These are phyloP conservation scores for Sutorius eximius DNA, from an alignment of 1,284 basidiomycete genomes.

Conservation along the genomic window DNA sequence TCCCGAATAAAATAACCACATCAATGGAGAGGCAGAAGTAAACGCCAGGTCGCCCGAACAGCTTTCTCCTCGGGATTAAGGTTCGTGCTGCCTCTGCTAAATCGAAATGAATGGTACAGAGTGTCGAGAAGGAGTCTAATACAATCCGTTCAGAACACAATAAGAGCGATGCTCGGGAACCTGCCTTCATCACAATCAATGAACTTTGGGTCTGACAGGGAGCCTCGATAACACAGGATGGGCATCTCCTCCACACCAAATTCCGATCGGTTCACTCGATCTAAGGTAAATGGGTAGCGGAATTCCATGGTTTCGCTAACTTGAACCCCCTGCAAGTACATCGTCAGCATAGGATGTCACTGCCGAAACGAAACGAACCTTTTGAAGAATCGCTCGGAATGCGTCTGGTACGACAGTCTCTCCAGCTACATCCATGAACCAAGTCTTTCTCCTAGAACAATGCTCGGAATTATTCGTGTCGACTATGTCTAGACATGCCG, in stretches of 20 bases:
- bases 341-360: neutral
- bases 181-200: slow-evolving; percentile 9
- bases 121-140: slow-evolving; percentile 15
- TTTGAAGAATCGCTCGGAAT: slow-evolving; percentile 11
- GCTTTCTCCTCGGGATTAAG: neutral
- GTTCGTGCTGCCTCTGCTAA: slow-evolving; percentile 3
- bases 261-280: neutral
- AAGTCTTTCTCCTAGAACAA: too few species aligned
- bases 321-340: slow-evolving; percentile 7
- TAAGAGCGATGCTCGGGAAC: neutral
- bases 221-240: slow-evolving; percentile 17
- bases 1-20: slow-evolving; percentile 16
- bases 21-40: slow-evolving; percentile 4
- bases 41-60: neutral
- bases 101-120: slow-evolving; percentile 12
- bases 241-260: neutral
- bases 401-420: neutral
- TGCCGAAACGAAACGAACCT: neutral
- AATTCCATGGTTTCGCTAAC: slow-evolving; percentile 10
- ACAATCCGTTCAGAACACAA: neutral
- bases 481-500: neutral
- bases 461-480: too few species aligned
- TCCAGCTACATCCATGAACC: too few species aligned
- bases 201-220: slow-evolving; percentile 10
- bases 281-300: slow-evolving; percentile 1